Percentiles rank a stretch among this genome's conserved stretches.
Conservation (phyloP, 495 filamentous ascomycete genomes). For the Neurospora intermedia region DNA sequence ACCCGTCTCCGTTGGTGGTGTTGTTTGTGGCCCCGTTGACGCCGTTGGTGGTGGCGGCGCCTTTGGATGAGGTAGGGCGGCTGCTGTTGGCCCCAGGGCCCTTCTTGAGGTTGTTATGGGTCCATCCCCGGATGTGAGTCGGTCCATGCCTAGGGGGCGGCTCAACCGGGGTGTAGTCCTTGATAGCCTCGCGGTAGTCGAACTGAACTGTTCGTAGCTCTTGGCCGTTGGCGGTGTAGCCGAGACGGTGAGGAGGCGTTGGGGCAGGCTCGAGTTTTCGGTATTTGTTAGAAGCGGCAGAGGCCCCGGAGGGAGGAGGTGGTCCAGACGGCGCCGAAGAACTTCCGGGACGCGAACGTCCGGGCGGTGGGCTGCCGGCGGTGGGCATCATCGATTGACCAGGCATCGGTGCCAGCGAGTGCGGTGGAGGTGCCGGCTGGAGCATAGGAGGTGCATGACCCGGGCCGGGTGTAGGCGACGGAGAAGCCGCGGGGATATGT, state of each 20-base stretch:
- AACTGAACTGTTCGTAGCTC: constrained; percentile 38
- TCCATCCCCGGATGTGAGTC: constrained; percentile 39
- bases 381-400: background rate
- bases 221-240: constrained; percentile 27
- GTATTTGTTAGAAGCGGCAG: constrained; percentile 23
- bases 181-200: constrained; percentile 36
- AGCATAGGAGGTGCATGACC: background rate
- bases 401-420: background rate
- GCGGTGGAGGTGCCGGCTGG: constrained; percentile 7
- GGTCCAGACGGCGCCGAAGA: constrained; percentile 20
- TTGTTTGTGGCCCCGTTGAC: background rate
- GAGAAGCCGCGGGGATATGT: background rate
- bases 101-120: constrained; percentile 33
- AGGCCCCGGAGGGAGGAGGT: constrained; percentile 1
- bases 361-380: constrained; percentile 1
- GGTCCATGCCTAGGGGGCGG: constrained; percentile 35
- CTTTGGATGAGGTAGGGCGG: background rate
- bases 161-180: constrained; percentile 34
- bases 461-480: background rate
- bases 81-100: background rate
- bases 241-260: constrained; percentile 31
- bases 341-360: constrained; percentile 14
- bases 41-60: background rate
- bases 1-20: background rate
- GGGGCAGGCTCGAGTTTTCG: constrained; percentile 40